Evolutionary conservation across 1,284 basidiomycete genomes (phyloP).

Genomic region (Apiotrichum sp.): DNA sequence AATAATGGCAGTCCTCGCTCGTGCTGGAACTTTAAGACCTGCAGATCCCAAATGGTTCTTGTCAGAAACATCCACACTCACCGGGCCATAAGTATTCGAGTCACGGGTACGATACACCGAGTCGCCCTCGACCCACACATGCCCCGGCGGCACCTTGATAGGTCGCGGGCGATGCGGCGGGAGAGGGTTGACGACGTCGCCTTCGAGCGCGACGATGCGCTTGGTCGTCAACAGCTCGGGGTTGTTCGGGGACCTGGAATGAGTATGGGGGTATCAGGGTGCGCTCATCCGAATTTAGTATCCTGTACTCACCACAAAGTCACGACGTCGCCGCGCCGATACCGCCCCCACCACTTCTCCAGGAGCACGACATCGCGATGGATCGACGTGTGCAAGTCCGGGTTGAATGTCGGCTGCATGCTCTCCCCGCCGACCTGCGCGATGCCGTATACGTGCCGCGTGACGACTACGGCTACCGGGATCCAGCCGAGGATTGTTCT

Average conservation of each 20-base stretch:
- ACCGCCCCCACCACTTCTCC: slow-evolving; percentile 45
- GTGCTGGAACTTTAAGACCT: background rate
- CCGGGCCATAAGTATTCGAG: slow-evolving; percentile 51
- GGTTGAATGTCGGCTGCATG: slow-evolving; percentile 51
- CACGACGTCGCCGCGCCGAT: slow-evolving; percentile 51
- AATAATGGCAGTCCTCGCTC: too few species aligned
- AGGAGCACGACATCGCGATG: slow-evolving; percentile 51
- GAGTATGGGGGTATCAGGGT: too few species aligned
- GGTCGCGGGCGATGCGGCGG: slow-evolving; percentile 42
- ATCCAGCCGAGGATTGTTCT: slow-evolving; percentile 47
- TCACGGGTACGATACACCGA: slow-evolving; percentile 48
- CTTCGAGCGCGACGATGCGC: slow-evolving; percentile 52
- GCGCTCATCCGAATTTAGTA: background rate
- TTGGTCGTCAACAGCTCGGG: slow-evolving; percentile 51
- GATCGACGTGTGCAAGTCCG: slow-evolving; percentile 39
- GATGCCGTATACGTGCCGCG: slow-evolving; percentile 48
- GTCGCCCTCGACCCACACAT: slow-evolving; percentile 55
- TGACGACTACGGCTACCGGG: slow-evolving; percentile 50
- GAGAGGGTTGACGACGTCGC: slow-evolving; percentile 49
- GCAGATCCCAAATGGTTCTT: too few species aligned
- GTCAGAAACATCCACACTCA: too few species aligned
- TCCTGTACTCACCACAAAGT: slow-evolving; percentile 47
- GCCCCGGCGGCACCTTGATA: slow-evolving; percentile 45
- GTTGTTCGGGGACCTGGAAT: slow-evolving; percentile 50
- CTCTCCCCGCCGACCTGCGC: slow-evolving; percentile 49